Evolutionary conservation across 331 rosid genomes (phyloP).

Genomic region (Ulmus americana): DNA sequence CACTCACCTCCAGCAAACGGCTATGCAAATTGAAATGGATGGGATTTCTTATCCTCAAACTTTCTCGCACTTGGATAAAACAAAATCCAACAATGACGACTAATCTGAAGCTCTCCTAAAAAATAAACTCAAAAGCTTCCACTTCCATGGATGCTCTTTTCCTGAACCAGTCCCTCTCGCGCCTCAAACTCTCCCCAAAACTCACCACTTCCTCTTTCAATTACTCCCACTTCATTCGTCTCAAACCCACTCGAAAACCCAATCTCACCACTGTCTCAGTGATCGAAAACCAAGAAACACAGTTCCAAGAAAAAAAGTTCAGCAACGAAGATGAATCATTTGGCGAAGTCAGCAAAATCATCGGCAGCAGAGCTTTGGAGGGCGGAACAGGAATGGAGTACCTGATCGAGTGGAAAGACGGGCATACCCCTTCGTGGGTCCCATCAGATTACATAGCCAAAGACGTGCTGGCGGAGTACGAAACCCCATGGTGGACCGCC

Average conservation of each 20-base stretch:
- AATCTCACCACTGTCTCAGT: constrained; percentile 14
- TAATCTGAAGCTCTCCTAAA: constrained; percentile 3
- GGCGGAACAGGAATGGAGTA: constrained; percentile 65
- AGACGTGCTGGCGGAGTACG: constrained; percentile 78
- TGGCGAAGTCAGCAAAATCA: constrained; percentile 76
- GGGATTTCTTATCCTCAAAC: constrained; percentile 35
- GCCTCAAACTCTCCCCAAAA: constrained; percentile 40
- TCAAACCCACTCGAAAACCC: constrained; percentile 25
- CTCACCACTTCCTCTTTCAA: constrained; percentile 21
- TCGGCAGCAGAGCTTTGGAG: constrained; percentile 59
- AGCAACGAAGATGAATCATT: constrained; percentile 44
- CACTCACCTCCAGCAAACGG: background rate
- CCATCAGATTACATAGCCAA: constrained; percentile 69
- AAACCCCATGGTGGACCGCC: constrained; percentile 88
- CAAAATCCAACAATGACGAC: constrained; percentile 1
- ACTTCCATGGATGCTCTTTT: constrained; percentile 64
- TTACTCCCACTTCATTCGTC: constrained; percentile 24
- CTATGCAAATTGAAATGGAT: constrained; percentile 21
- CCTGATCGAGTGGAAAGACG: constrained; percentile 81
- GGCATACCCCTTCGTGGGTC: constrained; percentile 80
- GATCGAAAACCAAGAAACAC: constrained; percentile 37
- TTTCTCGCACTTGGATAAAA: background rate
- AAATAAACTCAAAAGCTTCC: background rate
- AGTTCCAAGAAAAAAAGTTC: background rate
- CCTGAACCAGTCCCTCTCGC: constrained; percentile 49